Conservation (phyloP, 306 rosid genomes). For the Dalbergia cochinchinensis region DNA sequence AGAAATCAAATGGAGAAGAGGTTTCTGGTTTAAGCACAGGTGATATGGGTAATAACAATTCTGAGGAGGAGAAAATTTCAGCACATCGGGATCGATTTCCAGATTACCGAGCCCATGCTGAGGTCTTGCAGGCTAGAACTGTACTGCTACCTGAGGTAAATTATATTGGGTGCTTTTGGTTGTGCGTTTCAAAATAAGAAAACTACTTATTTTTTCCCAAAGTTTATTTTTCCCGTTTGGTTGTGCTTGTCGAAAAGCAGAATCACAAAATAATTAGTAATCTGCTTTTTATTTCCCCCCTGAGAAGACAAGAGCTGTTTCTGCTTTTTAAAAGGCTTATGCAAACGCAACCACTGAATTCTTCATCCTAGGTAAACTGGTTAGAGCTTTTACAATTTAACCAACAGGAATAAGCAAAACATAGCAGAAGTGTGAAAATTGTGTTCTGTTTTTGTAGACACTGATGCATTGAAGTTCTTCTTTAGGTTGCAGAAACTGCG, state of each 20-base stretch:
- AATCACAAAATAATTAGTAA: too few species aligned
- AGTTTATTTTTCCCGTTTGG: background rate
- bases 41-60: too few species aligned
- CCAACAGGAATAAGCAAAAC: background rate
- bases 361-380: background rate
- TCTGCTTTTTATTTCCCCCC: too few species aligned
- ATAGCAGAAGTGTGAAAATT: background rate
- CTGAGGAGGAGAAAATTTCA: too few species aligned
- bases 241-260: background rate
- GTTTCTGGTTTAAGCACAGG: too few species aligned
- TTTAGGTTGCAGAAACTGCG: conserved; percentile 41
- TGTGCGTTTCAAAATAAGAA: too few species aligned
- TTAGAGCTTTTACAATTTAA: conserved; percentile 9
- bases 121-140: conserved; percentile 46
- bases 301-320: too few species aligned
- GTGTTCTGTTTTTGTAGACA: conserved; percentile 43
- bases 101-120: conserved; percentile 43
- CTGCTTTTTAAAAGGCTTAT: too few species aligned
- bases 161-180: background rate
- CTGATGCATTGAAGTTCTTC: conserved; percentile 35
- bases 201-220: too few species aligned
- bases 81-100: too few species aligned
- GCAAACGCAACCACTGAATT: background rate
- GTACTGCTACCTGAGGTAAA: conserved; percentile 64
- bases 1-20: too few species aligned